Percentiles rank a stretch among this genome's conserved stretches.
These are phyloP conservation scores for Jamesozyma rosinii DNA, from an alignment of 805 yeast species.

Conservation along the genomic window DNA sequence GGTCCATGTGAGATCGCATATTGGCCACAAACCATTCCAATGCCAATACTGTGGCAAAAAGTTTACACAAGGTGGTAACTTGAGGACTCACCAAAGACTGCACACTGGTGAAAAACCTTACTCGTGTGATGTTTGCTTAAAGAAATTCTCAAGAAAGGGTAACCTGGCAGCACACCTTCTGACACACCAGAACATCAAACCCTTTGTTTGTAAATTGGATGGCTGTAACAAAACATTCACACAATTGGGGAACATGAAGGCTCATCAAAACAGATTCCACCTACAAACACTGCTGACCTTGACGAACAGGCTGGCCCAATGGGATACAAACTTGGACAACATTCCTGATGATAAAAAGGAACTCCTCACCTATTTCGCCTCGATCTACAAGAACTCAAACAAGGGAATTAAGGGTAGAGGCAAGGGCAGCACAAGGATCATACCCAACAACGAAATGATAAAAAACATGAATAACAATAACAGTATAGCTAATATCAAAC, in stretches of 20 bases:
- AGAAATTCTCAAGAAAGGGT: conserved; percentile 81
- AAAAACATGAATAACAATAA: background rate
- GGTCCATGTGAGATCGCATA: conserved; percentile 79
- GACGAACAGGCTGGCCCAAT: conserved; percentile 57
- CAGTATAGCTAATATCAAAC: background rate
- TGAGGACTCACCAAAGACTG: conserved; percentile 72
- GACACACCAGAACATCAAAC: conserved; percentile 73
- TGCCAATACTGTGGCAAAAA: conserved; percentile 72
- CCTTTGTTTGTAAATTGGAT: conserved; percentile 72
- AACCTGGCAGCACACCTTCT: conserved; percentile 80
- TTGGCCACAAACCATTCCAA: conserved; percentile 76
- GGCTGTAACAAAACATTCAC: conserved; percentile 77
- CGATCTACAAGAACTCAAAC: conserved; percentile 77
- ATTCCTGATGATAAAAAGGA: conserved; percentile 59
- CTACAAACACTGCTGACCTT: conserved; percentile 56
- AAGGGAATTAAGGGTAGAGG: conserved; percentile 92
- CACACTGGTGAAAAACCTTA: conserved; percentile 94
- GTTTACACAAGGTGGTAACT: conserved; percentile 85
- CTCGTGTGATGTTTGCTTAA: conserved; percentile 64
- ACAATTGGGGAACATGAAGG: conserved; percentile 85
- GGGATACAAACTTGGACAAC: conserved; percentile 39
- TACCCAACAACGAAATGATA: conserved; percentile 7
- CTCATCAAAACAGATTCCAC: conserved; percentile 89
- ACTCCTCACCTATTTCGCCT: conserved; percentile 66
- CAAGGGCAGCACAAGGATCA: conserved; percentile 30